Base-by-base conservation (phyloP, 2,329 filamentous ascomycete genomes). In the Cytospora paraplurivora region DNA sequence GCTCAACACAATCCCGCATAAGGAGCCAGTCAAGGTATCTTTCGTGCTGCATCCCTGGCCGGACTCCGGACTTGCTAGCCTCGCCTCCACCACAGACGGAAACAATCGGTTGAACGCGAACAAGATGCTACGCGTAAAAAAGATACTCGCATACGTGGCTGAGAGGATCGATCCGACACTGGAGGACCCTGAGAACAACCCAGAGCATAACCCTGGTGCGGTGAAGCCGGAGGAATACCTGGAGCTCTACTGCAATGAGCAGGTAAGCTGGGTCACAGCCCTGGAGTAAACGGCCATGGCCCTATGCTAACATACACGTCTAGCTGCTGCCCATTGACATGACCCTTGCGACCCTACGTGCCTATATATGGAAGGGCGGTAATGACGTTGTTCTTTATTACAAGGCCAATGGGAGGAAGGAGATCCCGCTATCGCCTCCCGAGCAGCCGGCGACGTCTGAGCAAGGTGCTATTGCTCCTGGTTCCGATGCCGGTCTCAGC, bases 11-110 rank as follows among this genome's bases (percentile, higher is more conserved):
- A 86, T 92, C 10, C 92, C 93, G 0, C 77, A 83, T 64, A 98
- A 98, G 78, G 95, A 98, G n/a, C 88, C 93, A 1, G 86, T 94
- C 69, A 99, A 99, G 81, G 88, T 98, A n/a, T 93, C 92, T 4
- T 99, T 99, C 72, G 85, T 97, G 17, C 81, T 99, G 32, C 87
- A 95, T 69, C 93, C 95, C 0, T 93, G 85, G 78, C 83, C 91
- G 70, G 88, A 92, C 68, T 78, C 83, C 33, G 64, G 57, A 3
- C 79, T 98, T 59, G 92, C 93, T 0, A 84, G 83, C 61, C 89
- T 97, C 56, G 85, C 89, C 37, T 85, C 87, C 32, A 27, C 27
- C 27, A 77, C 86, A 4, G 93, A 96, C 72, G 89, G 89, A 59
- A 96, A 94, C 75, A 94, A 93, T 68, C 88, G 95, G 32, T 82